Conservation (phyloP, 164 flowering plant genomes). For the Stephania japonica region DNA sequence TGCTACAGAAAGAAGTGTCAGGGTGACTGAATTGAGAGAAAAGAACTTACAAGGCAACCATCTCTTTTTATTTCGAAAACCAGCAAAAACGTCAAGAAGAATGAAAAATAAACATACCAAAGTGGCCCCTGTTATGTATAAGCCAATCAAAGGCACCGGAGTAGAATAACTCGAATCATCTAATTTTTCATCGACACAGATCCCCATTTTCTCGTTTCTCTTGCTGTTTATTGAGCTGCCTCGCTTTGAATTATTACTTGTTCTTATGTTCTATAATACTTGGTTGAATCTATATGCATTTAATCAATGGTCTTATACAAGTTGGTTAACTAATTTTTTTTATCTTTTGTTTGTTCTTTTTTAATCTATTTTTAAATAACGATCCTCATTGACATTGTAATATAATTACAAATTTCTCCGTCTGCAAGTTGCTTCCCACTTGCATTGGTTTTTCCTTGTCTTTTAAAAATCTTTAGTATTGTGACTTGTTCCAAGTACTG, state of each 20-base stretch:
- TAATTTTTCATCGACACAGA: too few species aligned
- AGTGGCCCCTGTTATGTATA: background rate
- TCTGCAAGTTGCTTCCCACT: background rate
- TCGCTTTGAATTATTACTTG: background rate
- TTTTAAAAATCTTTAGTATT: too few species aligned
- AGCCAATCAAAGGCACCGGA: background rate
- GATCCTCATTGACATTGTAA: background rate
- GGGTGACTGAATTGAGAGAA: constrained; percentile 5
- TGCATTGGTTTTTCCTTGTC: background rate
- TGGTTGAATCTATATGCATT: too few species aligned
- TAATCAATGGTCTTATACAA: background rate
- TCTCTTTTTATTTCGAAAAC: background rate
- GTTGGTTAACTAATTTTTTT: constrained; percentile 7
- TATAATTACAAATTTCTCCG: background rate
- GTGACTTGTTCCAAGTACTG: too few species aligned
- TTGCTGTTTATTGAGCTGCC: background rate
- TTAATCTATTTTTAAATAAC: background rate
- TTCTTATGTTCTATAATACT: too few species aligned
- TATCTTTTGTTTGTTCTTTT: too few species aligned
- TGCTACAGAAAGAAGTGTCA: constrained; percentile 2
- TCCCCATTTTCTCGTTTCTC: too few species aligned
- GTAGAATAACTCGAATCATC: too few species aligned
- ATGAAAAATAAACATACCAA: background rate
- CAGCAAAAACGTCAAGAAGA: background rate
- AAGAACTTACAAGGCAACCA: constrained; percentile 12